Conservation (phyloP, 2,329 filamentous ascomycete genomes). For the Xylariomycetidae sp. region DNA sequence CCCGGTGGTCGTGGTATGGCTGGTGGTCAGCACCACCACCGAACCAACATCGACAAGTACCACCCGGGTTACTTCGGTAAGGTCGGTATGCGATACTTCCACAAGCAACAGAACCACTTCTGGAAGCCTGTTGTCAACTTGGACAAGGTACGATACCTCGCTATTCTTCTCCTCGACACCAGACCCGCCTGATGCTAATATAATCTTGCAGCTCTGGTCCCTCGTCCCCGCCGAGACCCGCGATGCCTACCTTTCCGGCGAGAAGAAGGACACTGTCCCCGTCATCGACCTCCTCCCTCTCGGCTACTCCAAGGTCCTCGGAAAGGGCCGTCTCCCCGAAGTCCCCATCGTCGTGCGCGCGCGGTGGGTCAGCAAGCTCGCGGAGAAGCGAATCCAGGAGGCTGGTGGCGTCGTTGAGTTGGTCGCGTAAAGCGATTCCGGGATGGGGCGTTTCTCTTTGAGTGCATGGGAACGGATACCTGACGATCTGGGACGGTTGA, state of each 20-base stretch:
- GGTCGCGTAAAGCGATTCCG: slow-evolving; percentile 12
- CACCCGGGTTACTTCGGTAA: slow-evolving; percentile 99
- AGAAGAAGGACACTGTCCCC: slow-evolving; percentile 84
- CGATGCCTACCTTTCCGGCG: slow-evolving; percentile 78
- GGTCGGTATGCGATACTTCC: slow-evolving; percentile 93
- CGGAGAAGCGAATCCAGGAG: slow-evolving; percentile 98
- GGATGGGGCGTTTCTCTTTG: slow-evolving; percentile 4
- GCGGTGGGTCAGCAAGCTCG: slow-evolving; percentile 90
- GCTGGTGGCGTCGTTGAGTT: slow-evolving; percentile 64
- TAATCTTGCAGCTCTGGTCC: slow-evolving; percentile 69
- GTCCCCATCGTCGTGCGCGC: slow-evolving; percentile 92
- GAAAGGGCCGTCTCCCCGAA: slow-evolving; percentile 92
- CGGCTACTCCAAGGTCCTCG: slow-evolving; percentile 98
- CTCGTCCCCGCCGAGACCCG: slow-evolving; percentile 90
- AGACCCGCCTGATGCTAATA: no score
- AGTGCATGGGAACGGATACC: slow-evolving; percentile 15
- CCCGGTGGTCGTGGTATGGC: slow-evolving; percentile 79
- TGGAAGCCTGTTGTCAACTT: slow-evolving; percentile 99
- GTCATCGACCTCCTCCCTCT: slow-evolving; percentile 96
- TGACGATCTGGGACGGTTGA: slow-evolving; percentile 20
- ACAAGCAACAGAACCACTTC: slow-evolving; percentile 91
- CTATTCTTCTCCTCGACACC: no score
- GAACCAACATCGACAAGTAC: slow-evolving; percentile 79
- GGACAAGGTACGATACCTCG: slow-evolving; percentile 68
- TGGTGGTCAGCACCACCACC: slow-evolving; percentile 99